Evolutionary conservation across 2,329 filamentous ascomycete species (phyloP), one percentile per base, ranked within the genome.

Genomic region (Aspergillus candidus): DNA sequence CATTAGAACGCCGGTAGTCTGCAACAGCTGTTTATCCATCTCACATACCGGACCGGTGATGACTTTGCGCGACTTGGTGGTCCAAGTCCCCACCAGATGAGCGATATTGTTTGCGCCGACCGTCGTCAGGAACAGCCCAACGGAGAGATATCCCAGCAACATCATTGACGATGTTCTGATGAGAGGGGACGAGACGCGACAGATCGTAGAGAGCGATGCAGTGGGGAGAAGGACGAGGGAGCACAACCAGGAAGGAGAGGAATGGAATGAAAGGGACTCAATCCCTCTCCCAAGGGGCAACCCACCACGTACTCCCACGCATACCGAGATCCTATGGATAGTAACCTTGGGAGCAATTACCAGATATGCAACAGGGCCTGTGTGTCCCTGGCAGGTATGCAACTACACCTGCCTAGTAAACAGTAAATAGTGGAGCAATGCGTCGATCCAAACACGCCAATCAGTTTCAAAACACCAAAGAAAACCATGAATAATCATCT

Each of bases 41-140:
- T 27, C 22, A 50, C 72, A 46, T 78, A 86, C 83, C 42, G 82
- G 78, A 35, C 84, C 83, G 7, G 83, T 87, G 35, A 86, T 59
- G 33, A 84, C 84, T 49, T 79, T 77, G 59, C 77, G 79, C 18
- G 81, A 83, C 65, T 87, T 88, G 36, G 80, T 83, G 12, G 78
- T 77, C 83, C 83, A 88, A 46, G 83, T 87, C 46, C 83, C 83
- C n/a, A 80, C 74, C 29, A 86, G 67, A 41, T 75, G 68, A 29
- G 71, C 61, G 50, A 75, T 70, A 62, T 55, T 59, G 22, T 63
- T 66, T 29, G 72, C 67, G 40, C 66, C 64, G 38, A 65, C 59
- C 46, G 65, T 60, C 35, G 65, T 58, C 39, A 51, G 49, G 32
- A 73, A 57, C 48, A 72, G 54, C 40, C 47, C 53, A 61, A 66